Percentiles rank a stretch among this genome's conserved stretches.
Evolutionary conservation across 257 asterid genomes (phyloP).

Genomic region (Ajuga chamaepitys): DNA sequence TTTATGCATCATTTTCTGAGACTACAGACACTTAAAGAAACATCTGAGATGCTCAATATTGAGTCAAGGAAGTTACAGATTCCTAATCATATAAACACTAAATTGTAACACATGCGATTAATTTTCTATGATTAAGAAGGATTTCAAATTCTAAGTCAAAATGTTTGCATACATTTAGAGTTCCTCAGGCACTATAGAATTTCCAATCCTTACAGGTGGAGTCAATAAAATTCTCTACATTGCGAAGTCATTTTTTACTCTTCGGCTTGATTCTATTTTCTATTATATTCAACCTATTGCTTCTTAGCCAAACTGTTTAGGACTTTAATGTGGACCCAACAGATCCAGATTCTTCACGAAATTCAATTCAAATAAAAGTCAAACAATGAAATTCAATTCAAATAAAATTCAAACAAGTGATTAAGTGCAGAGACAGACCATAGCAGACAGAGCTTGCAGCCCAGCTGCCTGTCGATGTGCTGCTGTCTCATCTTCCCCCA

Average conservation of each 20-base stretch:
- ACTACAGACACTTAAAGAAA: neutral
- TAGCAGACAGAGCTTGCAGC: conserved; percentile 77
- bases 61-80: neutral
- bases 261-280: neutral
- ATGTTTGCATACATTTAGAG: neutral
- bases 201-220: neutral
- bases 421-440: conserved; percentile 37
- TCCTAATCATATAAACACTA: neutral
- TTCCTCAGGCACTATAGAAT: neutral
- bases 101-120: neutral
- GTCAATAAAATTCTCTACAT: neutral
- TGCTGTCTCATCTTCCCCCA: conserved; percentile 64
- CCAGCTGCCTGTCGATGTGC: conserved; percentile 55
- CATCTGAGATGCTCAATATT: neutral
- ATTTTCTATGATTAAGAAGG: neutral
- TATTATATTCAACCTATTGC: neutral
- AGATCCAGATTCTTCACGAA: neutral
- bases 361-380: neutral
- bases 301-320: neutral
- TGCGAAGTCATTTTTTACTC: neutral
- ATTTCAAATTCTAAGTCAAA: neutral
- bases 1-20: neutral
- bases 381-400: neutral
- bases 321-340: too few relatives aligned
- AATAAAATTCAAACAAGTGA: neutral